Evolutionary conservation across 2,329 filamentous ascomycete genomes (phyloP).

Genomic region (Epichloe sylvatica): DNA sequence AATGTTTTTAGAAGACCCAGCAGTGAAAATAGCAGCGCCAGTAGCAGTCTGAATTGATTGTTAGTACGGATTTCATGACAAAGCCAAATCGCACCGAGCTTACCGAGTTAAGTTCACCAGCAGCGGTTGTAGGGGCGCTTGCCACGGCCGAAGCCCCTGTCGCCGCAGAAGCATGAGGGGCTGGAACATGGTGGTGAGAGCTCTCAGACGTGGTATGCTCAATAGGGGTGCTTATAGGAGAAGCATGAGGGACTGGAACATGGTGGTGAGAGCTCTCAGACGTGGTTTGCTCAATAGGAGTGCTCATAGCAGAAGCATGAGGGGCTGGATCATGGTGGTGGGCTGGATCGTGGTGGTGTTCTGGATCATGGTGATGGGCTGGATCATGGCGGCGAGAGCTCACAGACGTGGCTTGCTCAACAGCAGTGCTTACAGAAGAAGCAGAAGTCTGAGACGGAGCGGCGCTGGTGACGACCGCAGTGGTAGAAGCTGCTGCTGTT

Average conservation of each 20-base stretch:
- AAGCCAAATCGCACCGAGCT: not conserved
- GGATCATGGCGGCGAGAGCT: not conserved
- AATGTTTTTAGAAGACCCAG: conserved; percentile 3
- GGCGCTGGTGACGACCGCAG: conserved; percentile 1
- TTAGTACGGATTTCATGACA: not conserved
- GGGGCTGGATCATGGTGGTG: not conserved
- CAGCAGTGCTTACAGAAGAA: not conserved
- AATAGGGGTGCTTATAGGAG: not conserved
- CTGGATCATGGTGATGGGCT: no score
- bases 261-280: not conserved
- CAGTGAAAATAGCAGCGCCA: conserved; percentile 3
- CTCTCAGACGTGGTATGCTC: not conserved
- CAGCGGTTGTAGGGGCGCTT: not conserved
- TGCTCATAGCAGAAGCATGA: not conserved
- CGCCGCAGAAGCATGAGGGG: not conserved
- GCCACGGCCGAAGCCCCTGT: not conserved
- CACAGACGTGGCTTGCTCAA: not conserved
- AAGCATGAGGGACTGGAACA: not conserved
- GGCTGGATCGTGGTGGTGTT: not conserved
- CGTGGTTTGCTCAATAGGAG: not conserved
- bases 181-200: not conserved
- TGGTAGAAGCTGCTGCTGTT: conserved; percentile 4
- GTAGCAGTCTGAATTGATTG: not conserved
- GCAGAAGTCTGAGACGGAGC: not conserved
- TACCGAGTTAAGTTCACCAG: not conserved